Evolutionary conservation across 306 rosid genomes (phyloP), one percentile per base, ranked within the genome.

Genomic region (Castanospermum australe): DNA sequence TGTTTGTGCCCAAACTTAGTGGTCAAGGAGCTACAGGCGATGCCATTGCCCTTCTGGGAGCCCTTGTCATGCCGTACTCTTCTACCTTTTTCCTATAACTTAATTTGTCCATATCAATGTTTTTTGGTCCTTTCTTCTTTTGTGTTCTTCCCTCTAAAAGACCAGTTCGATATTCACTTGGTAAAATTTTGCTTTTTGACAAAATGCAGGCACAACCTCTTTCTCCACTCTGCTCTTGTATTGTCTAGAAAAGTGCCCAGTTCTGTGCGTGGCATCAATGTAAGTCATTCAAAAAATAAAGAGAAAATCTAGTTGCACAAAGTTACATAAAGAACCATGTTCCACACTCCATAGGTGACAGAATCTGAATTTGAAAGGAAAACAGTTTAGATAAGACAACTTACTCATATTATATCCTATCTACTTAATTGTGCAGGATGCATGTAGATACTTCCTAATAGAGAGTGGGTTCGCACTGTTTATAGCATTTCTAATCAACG

Each of bases 141-240:
- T 54, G 4, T n/a, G 3, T 36, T 14, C 2, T 57, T 0, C 5
- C 21, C 38, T 2, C 4, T 33, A 0, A 10, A 21, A 36, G 20
- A 59, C 9, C 15, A 4, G 6, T 50, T 35, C 18, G 5, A 8
- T 28, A 24, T 25, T 55, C 30, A 15, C 9, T 35, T 33, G 10
- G 28, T 57, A 12, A 42, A 15, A 36, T 17, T 66, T 67, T 22
- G 22, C 17, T 67, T 56, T 78, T 17, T 61, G 42, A 25, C 7
- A 30, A 38, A 67, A 69, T 82, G 79, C 87, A 94, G 99, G 81
- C 99, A 94, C 86, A 94, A 94, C 57, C 95, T 94, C 38, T 94
- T 94, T 61, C 97, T 92, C 30, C 97, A 92, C 59, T 94, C 99
- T n/a, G 99, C 99, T 64, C 90, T 94, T 12, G 97, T 94, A 67